Percentiles rank a stretch among this genome's conserved stretches.
Conservation (phyloP, 129 eudicot genomes). For the sunflower (Helianthus annuus) region DNA sequence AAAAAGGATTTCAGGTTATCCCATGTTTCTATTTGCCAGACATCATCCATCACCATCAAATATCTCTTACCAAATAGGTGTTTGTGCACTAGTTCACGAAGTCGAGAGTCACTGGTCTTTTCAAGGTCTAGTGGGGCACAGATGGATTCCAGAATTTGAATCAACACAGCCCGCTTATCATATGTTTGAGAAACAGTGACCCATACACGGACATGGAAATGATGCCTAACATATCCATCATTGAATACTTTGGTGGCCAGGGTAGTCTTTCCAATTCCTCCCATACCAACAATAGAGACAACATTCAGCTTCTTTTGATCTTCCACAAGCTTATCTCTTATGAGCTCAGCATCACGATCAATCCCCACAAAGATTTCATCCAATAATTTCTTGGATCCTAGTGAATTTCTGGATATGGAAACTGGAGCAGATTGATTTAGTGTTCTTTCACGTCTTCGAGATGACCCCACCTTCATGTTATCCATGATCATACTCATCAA, state of each 20-base stretch:
- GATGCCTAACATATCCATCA: neutral
- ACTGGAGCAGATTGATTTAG: neutral
- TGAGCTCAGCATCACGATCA: neutral
- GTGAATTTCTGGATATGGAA: neutral
- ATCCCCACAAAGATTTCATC: neutral
- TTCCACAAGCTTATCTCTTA: neutral
- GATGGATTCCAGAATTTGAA: slow-evolving; percentile 8
- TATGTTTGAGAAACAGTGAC: slow-evolving; percentile 31
- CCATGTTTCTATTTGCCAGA: slow-evolving; percentile 36
- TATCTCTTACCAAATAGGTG: slow-evolving; percentile 25
- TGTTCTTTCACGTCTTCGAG: neutral
- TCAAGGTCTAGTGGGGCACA: neutral
- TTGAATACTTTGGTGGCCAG: slow-evolving; percentile 31
- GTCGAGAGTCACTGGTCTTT: neutral
- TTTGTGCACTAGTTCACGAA: slow-evolving; percentile 9
- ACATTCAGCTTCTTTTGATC: neutral
- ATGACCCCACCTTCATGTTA: neutral
- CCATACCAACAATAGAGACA: slow-evolving; percentile 31
- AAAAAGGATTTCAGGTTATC: slow-evolving; percentile 18
- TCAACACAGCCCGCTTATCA: neutral
- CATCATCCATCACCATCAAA: slow-evolving; percentile 43
- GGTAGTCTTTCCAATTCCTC: slow-evolving; percentile 41
- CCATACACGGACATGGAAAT: slow-evolving; percentile 34
- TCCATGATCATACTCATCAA: neutral
- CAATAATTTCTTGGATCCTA: neutral